Base-by-base conservation (phyloP, 1,284 basidiomycete species). In the Ganoderma multipileum region DNA sequence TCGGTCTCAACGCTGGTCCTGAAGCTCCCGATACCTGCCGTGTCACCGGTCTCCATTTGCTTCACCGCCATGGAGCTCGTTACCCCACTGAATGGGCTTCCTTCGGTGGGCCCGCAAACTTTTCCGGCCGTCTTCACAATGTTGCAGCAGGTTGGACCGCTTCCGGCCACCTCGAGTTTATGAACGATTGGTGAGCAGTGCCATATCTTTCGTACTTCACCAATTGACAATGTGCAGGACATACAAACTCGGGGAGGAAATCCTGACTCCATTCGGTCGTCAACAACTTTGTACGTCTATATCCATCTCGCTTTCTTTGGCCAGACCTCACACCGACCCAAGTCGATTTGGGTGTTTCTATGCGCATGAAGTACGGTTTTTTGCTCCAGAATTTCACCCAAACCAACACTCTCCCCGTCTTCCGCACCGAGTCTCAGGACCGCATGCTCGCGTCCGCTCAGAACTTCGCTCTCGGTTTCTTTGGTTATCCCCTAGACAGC, bases 381-480 rank as follows among this genome's bases (percentile, higher is more conserved):
- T 81, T 95, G 59, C 83, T 95, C 33, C 85, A 92, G 87, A 92
- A 95, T 75, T 96, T 96, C 76, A 93, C 92, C 6, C 83, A 88
- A 65, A 78, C 84, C 23, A 87, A 90, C 72, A 88, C 86, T 6
- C 82, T 95, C 55, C 93, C 95, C 6, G 92, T 96, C 14, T 95
- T 97, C 82, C 89, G 96, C 59, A 96, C 95, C 0, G 94, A 94
- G 79, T 95, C 93, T 3, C 92, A 95, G 87, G 89, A 95, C 78
- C 91, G 94, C 36, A 95, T 95, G 93, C 85, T 93, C 33, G 84
- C 91, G 38, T 95, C 94, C 7, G 93, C 93, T 0, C 79, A 92
- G 71, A 95, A 96, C 79, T 95, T 96, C 75, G 94, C 93, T 2
- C 83, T 94, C 54, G 95, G 94, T 0, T 95, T 96, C 85, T 96